phyloP scores from a whole-genome alignment of 257 asterid genomes.

The Ballota nigra region DNA sequence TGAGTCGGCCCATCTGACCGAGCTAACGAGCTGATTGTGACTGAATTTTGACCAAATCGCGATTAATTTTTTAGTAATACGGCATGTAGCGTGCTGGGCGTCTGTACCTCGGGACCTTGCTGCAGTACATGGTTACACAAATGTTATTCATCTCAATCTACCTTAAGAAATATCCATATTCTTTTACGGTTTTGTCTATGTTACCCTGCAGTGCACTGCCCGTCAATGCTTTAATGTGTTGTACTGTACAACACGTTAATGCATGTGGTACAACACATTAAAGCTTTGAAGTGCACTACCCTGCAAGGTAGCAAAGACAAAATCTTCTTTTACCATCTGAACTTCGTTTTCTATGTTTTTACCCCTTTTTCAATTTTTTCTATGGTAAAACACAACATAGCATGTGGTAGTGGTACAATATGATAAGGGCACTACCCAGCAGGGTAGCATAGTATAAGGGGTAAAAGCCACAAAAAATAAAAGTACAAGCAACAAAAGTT shows the following conservation, averaged over 20 bases:
- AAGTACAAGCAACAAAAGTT: background rate
- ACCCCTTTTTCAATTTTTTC: background rate
- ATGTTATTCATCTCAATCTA: background rate
- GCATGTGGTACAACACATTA: no score
- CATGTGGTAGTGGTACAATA: no score
- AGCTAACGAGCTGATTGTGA: background rate
- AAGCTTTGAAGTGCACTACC: no score
- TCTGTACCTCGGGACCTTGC: slow-evolving; percentile 90
- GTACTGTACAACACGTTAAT: no score
- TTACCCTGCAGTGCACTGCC: no score
- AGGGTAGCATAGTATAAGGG: no score
- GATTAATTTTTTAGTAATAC: slow-evolving; percentile 40
- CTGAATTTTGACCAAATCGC: background rate
- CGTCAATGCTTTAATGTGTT: no score
- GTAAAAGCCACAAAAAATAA: background rate
- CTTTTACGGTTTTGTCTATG: no score
- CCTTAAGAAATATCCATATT: no score
- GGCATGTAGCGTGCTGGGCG: slow-evolving; percentile 87
- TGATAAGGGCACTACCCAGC: no score
- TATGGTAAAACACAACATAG: no score
- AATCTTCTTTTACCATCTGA: background rate
- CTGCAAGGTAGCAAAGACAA: no score
- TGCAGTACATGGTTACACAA: slow-evolving; percentile 31
- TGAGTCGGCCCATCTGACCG: background rate
- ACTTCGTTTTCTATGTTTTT: background rate